phyloP scores from a whole-genome alignment of 1,139 yeast genomes.

The Fermentozyma sake region DNA sequence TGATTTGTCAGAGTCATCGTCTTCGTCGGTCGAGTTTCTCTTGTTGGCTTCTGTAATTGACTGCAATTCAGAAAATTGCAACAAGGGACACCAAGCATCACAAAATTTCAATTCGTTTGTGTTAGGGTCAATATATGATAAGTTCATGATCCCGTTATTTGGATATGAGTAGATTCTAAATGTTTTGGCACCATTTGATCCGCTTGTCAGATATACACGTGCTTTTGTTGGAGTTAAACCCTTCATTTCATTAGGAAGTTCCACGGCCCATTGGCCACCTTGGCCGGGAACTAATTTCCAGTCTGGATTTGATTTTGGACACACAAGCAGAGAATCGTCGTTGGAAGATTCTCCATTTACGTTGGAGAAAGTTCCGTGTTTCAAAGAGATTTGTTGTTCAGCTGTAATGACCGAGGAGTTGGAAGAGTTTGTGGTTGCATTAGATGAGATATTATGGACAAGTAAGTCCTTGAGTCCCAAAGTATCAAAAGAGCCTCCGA shows the following conservation, averaged over 20 bases:
- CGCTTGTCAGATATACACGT: slow-evolving; percentile 60
- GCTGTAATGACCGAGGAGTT: slow-evolving; percentile 44
- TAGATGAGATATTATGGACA: slow-evolving; percentile 24
- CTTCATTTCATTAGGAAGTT: slow-evolving; percentile 49
- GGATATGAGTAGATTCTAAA: slow-evolving; percentile 80
- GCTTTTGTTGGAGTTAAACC: slow-evolving; percentile 67
- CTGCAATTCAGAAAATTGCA: slow-evolving; percentile 26
- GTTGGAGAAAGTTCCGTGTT: slow-evolving; percentile 54
- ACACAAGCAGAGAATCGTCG: slow-evolving; percentile 40
- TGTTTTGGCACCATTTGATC: slow-evolving; percentile 50
- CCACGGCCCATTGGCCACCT: slow-evolving; percentile 68
- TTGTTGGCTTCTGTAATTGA: slow-evolving; percentile 19
- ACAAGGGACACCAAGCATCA: slow-evolving; percentile 85
- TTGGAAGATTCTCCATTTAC: slow-evolving; percentile 43
- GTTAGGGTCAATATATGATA: slow-evolving; percentile 75
- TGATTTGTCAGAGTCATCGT: slow-evolving; percentile 19
- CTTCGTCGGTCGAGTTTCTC: slow-evolving; percentile 16
- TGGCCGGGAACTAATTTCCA: slow-evolving; percentile 56
- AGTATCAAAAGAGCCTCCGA: slow-evolving; percentile 72
- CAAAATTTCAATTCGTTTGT: slow-evolving; percentile 56
- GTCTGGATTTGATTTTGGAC: slow-evolving; percentile 49
- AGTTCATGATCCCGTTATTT: slow-evolving; percentile 84
- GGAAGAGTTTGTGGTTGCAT: slow-evolving; percentile 22
- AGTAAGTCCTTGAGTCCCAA: slow-evolving; percentile 53
- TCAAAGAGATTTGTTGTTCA: slow-evolving; percentile 66